Base-by-base conservation (phyloP, 1,139 yeast genomes). In the Taphrina pruni region DNA sequence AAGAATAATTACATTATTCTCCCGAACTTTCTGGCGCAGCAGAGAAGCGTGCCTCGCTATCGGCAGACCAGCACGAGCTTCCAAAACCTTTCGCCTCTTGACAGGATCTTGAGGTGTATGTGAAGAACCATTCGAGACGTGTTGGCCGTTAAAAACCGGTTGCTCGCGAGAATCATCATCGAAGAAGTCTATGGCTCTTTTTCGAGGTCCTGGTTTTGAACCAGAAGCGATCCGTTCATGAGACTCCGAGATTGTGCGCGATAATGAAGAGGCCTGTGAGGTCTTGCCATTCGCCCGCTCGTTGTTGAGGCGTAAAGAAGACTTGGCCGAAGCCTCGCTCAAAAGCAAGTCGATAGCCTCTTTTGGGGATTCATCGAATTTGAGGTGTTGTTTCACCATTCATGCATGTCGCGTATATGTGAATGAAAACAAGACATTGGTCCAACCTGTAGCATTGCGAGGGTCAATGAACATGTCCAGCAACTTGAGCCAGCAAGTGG, bases 1-100 rank as follows among this genome's bases (percentile, higher is more conserved):
- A 12, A 94, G 82, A 4, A 94, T 86, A 0, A 93, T 87, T 4
- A 91, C 96, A 72, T 84, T 87, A 74, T 88, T 85, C 11, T 80
- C 73, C 11, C 78, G 71, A 1, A 94, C 78, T 73, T 87, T 85
- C 14, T 84, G 80, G 71, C 89, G 76, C 36, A 94, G 85, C 69
- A 85, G 84, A 60, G 85, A 86, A 74, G 86, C 85, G 72, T 91
- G 92, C 73, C 85, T 52, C 62, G 72, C 65, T 20, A 70, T 70
- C 11, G 72, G 72, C 39, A 70, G 56, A 6, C 54, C 35, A 17
- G 38, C 41, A 35, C 72, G 62, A 51, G 60, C 58, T 5, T 41
- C 54, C 11, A 61, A 46, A 6, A 70, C 56, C 57, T 69, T 61
- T 43, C 52, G 69, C 6, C 66, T 60, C 11, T 54, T 65, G 21